Evolutionary conservation across 1,284 basidiomycete genomes (phyloP), one percentile per base, ranked within the genome.

Genomic region (Tremellales sp.): DNA sequence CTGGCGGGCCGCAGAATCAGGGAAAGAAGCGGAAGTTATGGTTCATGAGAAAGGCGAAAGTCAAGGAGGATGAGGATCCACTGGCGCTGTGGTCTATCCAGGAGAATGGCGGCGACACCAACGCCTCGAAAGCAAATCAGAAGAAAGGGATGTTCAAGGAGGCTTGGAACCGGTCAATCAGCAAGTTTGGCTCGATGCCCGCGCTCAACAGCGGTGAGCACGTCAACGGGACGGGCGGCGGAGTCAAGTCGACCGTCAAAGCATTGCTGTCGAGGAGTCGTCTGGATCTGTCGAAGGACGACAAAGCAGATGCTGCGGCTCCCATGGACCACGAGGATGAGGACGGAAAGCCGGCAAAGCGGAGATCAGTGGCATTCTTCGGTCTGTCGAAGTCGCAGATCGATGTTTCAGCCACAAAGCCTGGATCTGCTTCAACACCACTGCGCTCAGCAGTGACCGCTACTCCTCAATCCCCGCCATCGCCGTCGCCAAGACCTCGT

Each of bases 81-180:
- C 45, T 62, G 23, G 47, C 52, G 3, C 40, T 64, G 3, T 62
- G 60, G 61, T 39, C 51, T 12, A 21, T 17, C 26, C 26, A 25
- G 12, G 41, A 46, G 17, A 7, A 23, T 15, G 57, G 36, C 1
- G 29, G 31, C n/a, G 42, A 25, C 22, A 31, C 44, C 17, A 25
- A n/a, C 12, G 15, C 29, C 23, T 15, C 17, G 29, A 17, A 17
- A 15, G 19, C 15, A 36, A 17, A 17, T 6, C n/a, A 15, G 41
- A 44, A 24, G 24, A 19, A 27, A n/a, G 52, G 51, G 3, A 51
- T 52, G 7, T 24, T 61, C 11, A 54, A 43, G 40, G 40, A 52
- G 6, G 45, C 53, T 19, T 63, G 61, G 61, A 63, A 58, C 35
- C 44, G 59, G 43, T 62, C 60, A 4, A 52, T 49, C 15, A 45